These are phyloP conservation scores for Cutaneotrichosporon cavernicola DNA, from an alignment of 1,284 basidiomycete species.

Conservation along the genomic window DNA sequence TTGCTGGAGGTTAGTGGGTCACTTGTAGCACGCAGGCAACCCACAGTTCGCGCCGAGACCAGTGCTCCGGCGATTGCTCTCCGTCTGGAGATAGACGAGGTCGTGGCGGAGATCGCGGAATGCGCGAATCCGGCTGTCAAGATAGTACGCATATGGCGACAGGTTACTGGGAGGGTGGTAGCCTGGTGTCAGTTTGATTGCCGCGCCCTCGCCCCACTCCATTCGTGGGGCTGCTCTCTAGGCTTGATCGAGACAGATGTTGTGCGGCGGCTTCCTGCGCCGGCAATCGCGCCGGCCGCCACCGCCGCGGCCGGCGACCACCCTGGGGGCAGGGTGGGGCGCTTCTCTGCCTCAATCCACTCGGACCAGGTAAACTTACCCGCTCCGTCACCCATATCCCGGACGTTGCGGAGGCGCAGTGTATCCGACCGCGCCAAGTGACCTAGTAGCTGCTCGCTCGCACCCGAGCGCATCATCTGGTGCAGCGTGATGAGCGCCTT, in stretches of 20 bases:
- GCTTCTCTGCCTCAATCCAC: conserved; percentile 8
- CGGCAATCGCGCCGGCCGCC: neutral
- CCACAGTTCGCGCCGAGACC: conserved; percentile 48
- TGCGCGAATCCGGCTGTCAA: conserved; percentile 83
- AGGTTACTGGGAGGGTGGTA: conserved; percentile 83
- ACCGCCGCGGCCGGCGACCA: neutral
- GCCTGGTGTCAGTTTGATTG: conserved; percentile 57
- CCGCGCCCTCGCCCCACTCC: neutral
- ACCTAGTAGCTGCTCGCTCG: conserved; percentile 83
- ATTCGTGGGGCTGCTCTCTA: neutral
- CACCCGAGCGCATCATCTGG: conserved; percentile 89
- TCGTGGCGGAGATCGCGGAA: conserved; percentile 92
- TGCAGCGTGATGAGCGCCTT: conserved; percentile 94
- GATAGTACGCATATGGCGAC: conserved; percentile 80
- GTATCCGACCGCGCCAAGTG: conserved; percentile 77
- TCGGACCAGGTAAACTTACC: conserved; percentile 12
- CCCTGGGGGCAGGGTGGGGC: conserved; percentile 1
- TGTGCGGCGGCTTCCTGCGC: conserved; percentile 3
- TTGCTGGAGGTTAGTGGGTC: conserved; percentile 26
- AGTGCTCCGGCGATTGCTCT: conserved; percentile 68
- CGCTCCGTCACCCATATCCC: conserved; percentile 56
- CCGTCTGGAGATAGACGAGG: conserved; percentile 82
- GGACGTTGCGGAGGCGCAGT: conserved; percentile 74
- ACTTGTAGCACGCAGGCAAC: conserved; percentile 7
- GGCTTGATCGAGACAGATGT: neutral